These are phyloP conservation scores for Suillus clintonianus DNA, from an alignment of 768 basidiomycete genomes.

Conservation along the genomic window DNA sequence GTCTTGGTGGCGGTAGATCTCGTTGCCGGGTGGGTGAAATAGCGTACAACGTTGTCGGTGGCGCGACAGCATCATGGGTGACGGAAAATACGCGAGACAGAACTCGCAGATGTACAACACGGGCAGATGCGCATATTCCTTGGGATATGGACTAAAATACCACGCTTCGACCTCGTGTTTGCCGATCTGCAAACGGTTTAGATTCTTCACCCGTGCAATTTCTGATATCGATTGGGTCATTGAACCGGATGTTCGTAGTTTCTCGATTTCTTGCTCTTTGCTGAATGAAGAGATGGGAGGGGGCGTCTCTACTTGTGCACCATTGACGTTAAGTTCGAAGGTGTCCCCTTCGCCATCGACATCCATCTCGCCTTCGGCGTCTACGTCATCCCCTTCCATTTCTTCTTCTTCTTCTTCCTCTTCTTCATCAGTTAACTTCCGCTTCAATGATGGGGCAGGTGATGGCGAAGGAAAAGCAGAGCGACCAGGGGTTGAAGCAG, in stretches of 20 bases:
- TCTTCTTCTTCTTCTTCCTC: slow-evolving; percentile 62
- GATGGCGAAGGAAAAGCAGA: slow-evolving; percentile 53
- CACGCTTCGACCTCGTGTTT: slow-evolving; percentile 98
- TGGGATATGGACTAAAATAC: slow-evolving; percentile 99
- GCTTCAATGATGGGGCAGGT: slow-evolving; percentile 62
- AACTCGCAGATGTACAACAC: slow-evolving; percentile 98
- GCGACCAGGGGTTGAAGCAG: slow-evolving; percentile 47
- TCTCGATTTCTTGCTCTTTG: slow-evolving; percentile 99
- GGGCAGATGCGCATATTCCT: slow-evolving; percentile 95
- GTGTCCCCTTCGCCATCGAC: slow-evolving; percentile 69
- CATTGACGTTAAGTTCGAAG: slow-evolving; percentile 60
- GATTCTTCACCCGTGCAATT: slow-evolving; percentile 96
- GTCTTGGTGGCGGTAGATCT: slow-evolving; percentile 97
- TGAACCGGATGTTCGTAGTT: slow-evolving; percentile 93
- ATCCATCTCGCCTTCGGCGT: slow-evolving; percentile 61
- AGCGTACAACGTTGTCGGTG: slow-evolving; percentile 91
- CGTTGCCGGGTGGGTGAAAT: slow-evolving; percentile 95
- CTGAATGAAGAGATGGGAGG: slow-evolving; percentile 71
- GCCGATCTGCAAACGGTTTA: slow-evolving; percentile 95
- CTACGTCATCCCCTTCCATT: slow-evolving; percentile 47
- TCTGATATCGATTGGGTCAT: slow-evolving; percentile 99
- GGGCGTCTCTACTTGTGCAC: slow-evolving; percentile 47
- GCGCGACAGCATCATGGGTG: slow-evolving; percentile 85
- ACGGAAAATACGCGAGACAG: slow-evolving; percentile 92
- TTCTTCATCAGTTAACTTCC: slow-evolving; percentile 67